Percentiles rank a stretch among this genome's conserved stretches.
phyloP scores from a whole-genome alignment of 306 rosid genomes.

The Vigna reflexopilosa region DNA sequence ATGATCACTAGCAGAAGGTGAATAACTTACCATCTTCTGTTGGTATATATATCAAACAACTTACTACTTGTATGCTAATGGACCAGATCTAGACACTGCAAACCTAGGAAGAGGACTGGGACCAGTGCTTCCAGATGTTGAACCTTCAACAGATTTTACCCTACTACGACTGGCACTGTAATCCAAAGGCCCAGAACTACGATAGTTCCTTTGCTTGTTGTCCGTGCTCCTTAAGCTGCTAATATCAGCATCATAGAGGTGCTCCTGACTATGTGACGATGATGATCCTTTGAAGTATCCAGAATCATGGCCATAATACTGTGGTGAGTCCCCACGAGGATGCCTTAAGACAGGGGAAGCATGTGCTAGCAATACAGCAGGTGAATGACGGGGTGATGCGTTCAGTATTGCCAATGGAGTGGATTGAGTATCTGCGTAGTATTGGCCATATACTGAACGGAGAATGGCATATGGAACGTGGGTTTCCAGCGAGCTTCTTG shows the following conservation, averaged over 20 bases:
- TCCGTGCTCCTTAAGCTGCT: slow-evolving; percentile 63
- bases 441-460: slow-evolving; percentile 90
- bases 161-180: slow-evolving; percentile 74
- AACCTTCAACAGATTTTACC: slow-evolving; percentile 71
- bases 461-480: slow-evolving; percentile 90
- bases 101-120: slow-evolving; percentile 97
- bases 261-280: slow-evolving; percentile 68
- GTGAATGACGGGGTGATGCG: slow-evolving; percentile 87
- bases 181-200: slow-evolving; percentile 95
- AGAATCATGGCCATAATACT: slow-evolving; percentile 64
- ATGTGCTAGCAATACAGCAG: slow-evolving; percentile 69
- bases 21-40: slow-evolving; percentile 54
- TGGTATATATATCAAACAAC: slow-evolving; percentile 12
- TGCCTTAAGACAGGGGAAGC: slow-evolving; percentile 77
- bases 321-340: slow-evolving; percentile 81
- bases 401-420: slow-evolving; percentile 69
- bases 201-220: slow-evolving; percentile 60
- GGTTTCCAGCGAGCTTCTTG: slow-evolving; percentile 85
- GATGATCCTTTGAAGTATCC: slow-evolving; percentile 78
- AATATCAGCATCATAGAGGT: slow-evolving; percentile 59
- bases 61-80: slow-evolving; percentile 82
- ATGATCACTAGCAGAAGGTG: slow-evolving; percentile 44
- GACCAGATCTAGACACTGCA: slow-evolving; percentile 98
- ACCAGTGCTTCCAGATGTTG: slow-evolving; percentile 83
- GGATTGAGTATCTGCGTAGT: slow-evolving; percentile 79